These are phyloP conservation scores for Miscanthus lutarioriparius DNA, from an alignment of 176 grass and related monocot genomes.

Conservation along the genomic window DNA sequence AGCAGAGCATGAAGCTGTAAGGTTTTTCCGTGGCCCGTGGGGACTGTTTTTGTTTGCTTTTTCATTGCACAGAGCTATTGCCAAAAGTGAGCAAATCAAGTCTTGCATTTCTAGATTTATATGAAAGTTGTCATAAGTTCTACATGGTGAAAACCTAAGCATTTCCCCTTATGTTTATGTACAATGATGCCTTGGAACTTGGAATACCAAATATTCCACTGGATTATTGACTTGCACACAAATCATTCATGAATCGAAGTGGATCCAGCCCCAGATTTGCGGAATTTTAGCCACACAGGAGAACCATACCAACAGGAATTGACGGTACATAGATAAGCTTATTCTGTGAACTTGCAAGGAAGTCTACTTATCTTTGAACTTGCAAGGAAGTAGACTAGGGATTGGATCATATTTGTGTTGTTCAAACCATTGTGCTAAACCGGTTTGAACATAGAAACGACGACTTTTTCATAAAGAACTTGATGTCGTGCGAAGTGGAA, in stretches of 20 bases:
- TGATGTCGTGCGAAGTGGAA: no score
- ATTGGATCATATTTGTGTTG: not conserved
- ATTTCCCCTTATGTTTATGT: not conserved
- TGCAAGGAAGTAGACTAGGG: not conserved
- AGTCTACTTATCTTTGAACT: no score
- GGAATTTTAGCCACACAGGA: no score
- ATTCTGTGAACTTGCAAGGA: no score
- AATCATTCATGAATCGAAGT: not conserved
- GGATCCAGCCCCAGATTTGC: not conserved
- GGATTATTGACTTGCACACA: not conserved
- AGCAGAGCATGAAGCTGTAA: not conserved
- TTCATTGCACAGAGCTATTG: not conserved
- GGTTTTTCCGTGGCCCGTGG: not conserved
- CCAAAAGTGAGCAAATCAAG: not conserved
- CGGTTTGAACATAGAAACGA: not conserved
- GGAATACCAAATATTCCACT: not conserved
- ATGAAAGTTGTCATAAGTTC: not conserved
- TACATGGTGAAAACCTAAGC: not conserved
- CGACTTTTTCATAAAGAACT: no score
- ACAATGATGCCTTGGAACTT: not conserved
- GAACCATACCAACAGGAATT: no score
- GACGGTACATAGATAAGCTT: no score
- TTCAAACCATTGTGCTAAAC: not conserved
- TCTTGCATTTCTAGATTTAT: not conserved
- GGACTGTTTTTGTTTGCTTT: not conserved